Evolutionary conservation across 495 filamentous ascomycete species (phyloP), one percentile per base, ranked within the genome.

Genomic region (Aspergillus avenaceus): DNA sequence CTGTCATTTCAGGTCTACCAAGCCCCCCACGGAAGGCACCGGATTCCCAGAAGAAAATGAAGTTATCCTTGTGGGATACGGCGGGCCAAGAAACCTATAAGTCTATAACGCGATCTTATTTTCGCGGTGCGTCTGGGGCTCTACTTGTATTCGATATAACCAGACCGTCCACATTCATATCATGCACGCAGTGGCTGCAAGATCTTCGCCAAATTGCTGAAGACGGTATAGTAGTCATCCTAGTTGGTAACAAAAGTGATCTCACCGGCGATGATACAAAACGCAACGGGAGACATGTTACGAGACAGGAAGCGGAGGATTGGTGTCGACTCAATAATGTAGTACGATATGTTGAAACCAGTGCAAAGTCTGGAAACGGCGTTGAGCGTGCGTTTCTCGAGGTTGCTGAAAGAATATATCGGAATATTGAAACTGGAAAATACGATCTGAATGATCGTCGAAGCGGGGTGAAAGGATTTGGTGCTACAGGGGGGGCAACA

Each of bases 1-100:
- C 61, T 21, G 14, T 41, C 18, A 31, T 46, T 26, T 64, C 64
- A 18, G 71, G 69, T 6, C 58, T 73, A 19, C 70, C 70, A 21
- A 67, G 43, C 32, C 70, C 69, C 36, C 70, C 71, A 12, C 63
- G 59, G 25, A 73, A 67, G 38, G 54, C 49, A 23, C 62, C 60
- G 19, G 59, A 64, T n/a, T 31, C 56, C 8, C 84, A 88, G 65
- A 89, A 90, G 59, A 83, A 85, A 66, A 88, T 87, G 85, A 88
- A 89, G 53, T 72, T 89, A 6, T 85, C 83, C 1, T 70, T 98
- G 12, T 97, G 93, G 93, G 93, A 98, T 65, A 98, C 93, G 0
- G 93, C 93, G 21, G 93, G 93, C 4, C 93, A 98, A 62, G 93
- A 98, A 75, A 95, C 89, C 9, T 95, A 95, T 74, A 95, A 95